Evolutionary conservation across 1,284 basidiomycete genomes (phyloP).

Genomic region (Leccinum angustisporum): DNA sequence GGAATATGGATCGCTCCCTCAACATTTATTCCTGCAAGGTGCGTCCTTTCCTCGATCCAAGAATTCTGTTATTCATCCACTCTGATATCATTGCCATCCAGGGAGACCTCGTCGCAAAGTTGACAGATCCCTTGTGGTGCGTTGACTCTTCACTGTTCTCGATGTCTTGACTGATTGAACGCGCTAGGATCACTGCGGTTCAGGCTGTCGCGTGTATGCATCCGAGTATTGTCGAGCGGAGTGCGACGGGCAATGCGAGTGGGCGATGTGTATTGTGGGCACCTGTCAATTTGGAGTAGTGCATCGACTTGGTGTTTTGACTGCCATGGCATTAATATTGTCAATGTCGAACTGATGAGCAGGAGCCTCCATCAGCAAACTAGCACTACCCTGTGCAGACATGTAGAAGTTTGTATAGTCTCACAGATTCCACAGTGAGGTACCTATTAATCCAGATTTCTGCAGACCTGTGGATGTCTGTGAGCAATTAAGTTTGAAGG

Average conservation of each 20-base stretch:
- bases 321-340: neutral
- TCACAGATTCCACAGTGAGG: no score
- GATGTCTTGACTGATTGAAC: neutral
- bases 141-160: slow-evolving; percentile 18
- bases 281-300: slow-evolving; percentile 35
- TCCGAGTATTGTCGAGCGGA: slow-evolving; percentile 68
- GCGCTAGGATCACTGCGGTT: slow-evolving; percentile 67
- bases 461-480: no score
- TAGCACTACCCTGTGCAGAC: no score
- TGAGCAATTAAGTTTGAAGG: no score
- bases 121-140: slow-evolving; percentile 58
- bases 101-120: slow-evolving; percentile 65
- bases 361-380: slow-evolving; percentile 39
- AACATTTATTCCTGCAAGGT: slow-evolving; percentile 73
- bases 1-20: slow-evolving; percentile 73
- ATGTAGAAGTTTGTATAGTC: no score
- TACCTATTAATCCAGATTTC: no score
- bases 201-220: slow-evolving; percentile 88
- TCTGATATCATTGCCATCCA: slow-evolving; percentile 24
- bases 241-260: slow-evolving; percentile 71
- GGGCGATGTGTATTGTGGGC: slow-evolving; percentile 82
- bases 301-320: neutral
- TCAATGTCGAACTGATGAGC: no score
- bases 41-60: slow-evolving; percentile 5
- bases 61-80: neutral